Conservation (phyloP, 305 asterid species). For the Solanum hybrid region DNA sequence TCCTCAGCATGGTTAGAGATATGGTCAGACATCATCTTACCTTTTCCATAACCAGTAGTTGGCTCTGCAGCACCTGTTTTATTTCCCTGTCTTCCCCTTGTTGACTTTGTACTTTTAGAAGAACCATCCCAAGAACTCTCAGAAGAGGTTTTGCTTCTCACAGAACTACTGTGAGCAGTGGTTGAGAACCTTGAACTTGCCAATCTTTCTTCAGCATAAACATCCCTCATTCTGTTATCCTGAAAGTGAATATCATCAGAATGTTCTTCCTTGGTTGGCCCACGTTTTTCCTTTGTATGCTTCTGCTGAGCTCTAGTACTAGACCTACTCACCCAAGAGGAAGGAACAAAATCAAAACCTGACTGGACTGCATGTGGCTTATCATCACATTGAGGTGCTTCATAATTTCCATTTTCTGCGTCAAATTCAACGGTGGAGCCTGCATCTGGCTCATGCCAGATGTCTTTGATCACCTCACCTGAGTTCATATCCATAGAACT, state of each 20-base stretch:
- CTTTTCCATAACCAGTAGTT: slow-evolving; percentile 45
- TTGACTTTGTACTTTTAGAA: slow-evolving; percentile 44
- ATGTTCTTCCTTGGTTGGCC: slow-evolving; percentile 39
- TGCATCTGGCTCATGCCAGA: slow-evolving; percentile 64
- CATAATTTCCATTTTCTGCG: slow-evolving; percentile 45
- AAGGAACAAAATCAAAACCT: slow-evolving; percentile 53
- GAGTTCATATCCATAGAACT: slow-evolving; percentile 46
- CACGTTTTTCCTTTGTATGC: slow-evolving; percentile 52
- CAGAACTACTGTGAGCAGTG: slow-evolving; percentile 58
- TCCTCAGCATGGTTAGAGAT: slow-evolving; percentile 39
- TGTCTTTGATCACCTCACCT: slow-evolving; percentile 44
- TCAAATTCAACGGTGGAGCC: slow-evolving; percentile 41
- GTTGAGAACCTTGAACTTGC: slow-evolving; percentile 77
- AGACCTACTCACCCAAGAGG: slow-evolving; percentile 40
- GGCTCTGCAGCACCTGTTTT: slow-evolving; percentile 39
- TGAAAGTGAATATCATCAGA: slow-evolving; percentile 37
- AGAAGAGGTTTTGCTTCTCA: slow-evolving; percentile 82
- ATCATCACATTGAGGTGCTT: slow-evolving; percentile 30
- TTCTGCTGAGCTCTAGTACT: slow-evolving; percentile 52
- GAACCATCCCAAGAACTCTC: slow-evolving; percentile 97
- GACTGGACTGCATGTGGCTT: slow-evolving; percentile 34
- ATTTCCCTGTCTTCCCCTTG: slow-evolving; percentile 66
- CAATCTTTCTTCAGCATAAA: slow-evolving; percentile 61
- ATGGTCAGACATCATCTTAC: slow-evolving; percentile 46
- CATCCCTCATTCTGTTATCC: slow-evolving; percentile 48